Evolutionary conservation across 2,329 filamentous ascomycete species (phyloP).

Genomic region (Dactylellina cionopaga): DNA sequence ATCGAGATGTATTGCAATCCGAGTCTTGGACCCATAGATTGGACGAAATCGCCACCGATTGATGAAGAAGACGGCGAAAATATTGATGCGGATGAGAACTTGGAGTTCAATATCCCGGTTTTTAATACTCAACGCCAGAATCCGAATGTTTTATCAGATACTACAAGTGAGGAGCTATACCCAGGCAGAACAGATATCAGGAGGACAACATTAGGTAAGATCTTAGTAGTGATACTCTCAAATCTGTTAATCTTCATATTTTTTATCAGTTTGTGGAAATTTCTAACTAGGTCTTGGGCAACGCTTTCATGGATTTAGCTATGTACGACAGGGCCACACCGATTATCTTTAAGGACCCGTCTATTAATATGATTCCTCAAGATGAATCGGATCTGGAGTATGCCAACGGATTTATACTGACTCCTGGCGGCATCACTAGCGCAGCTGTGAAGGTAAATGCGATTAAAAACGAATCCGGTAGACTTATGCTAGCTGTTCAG

Average conservation of each 20-base stretch:
- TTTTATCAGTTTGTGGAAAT: no score
- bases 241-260: no score
- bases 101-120: slow-evolving; percentile 5
- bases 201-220: background rate
- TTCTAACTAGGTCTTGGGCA: no score
- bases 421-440: slow-evolving; percentile 7
- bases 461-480: background rate
- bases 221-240: background rate
- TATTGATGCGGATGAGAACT: slow-evolving; percentile 11
- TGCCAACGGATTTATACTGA: slow-evolving; percentile 11
- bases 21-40: background rate
- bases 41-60: no score
- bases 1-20: background rate
- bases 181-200: no score
- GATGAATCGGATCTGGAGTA: slow-evolving; percentile 9
- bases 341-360: background rate
- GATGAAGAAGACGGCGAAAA: slow-evolving; percentile 25
- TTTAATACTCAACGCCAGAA: background rate
- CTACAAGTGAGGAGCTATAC: no score
- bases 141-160: no score
- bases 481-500: slow-evolving; percentile 9
- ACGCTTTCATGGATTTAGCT: no score
- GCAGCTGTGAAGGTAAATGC: slow-evolving; percentile 18
- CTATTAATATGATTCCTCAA: slow-evolving; percentile 4
- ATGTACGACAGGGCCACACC: background rate